Base-by-base conservation (phyloP, 345 rosid species). In the Gossypium bickii region DNA sequence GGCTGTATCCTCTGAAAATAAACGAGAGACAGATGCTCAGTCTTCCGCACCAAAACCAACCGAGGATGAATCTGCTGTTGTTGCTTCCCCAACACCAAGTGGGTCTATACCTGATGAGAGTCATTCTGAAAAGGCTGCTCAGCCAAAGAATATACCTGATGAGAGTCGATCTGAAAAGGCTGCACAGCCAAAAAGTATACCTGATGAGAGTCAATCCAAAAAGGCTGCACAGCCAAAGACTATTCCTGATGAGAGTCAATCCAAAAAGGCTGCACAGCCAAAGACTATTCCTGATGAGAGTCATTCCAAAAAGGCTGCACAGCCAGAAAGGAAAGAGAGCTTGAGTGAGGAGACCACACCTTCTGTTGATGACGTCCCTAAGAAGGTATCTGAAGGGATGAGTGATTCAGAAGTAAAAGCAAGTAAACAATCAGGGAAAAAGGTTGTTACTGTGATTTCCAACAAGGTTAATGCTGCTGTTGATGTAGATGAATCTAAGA, bases 241-340 rank as follows among this genome's bases (percentile, higher is more conserved):
- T 62, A 73, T 67, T 69, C 85, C 79, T 49, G 87, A 83, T 71
- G 91, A 86, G 18, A 17, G 77, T 20, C 77, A 55, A 71, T 77
- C 81, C 58, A 86, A 83, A 75, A 88, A 80, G 84, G 85, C 72
- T 1, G 70, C 79, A 48, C 51, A 48, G 12, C 2, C 12, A 48
- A 48, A 57, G 68, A 85, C 78, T 62, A 73, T 67, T 69, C 85
- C 79, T 49, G 87, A 83, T 71, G 91, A 86, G 18, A 17, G 56
- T 52, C 56, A 52, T 52, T 52, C 56, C 56, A 6, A 17, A 52
- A 52, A 15, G 7, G 20, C 56, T 52, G 56, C 56, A 52, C 56
- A 81, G 53, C 66, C 78, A 78, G 89, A 88, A 88, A 87, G 83
- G 82, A 89, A 85, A 77, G 89, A 84, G 75, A 82, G 71, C 76